Evolutionary conservation across 2,329 filamentous ascomycete species (phyloP).

Genomic region (Fusarium agapanthi): DNA sequence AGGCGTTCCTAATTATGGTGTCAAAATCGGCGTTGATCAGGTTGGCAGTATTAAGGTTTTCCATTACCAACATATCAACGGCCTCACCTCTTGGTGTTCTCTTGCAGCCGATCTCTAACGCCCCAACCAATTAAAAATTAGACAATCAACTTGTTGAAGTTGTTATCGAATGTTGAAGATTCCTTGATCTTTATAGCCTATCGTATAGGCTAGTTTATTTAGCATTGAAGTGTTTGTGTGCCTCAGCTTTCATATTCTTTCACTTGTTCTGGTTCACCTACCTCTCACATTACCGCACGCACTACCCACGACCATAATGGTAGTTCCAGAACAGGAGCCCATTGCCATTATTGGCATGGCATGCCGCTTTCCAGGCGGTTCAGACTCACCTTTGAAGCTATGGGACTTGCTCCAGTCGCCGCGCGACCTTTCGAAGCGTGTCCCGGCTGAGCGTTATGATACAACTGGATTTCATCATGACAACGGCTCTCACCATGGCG

Average conservation of each 20-base stretch:
- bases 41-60: neutral
- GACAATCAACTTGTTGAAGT: neutral
- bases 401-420: neutral
- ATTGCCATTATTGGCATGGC: conserved; percentile 53
- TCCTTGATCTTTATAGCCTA: neutral
- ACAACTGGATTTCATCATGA: neutral
- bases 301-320: neutral
- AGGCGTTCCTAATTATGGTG: neutral
- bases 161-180: neutral
- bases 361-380: conserved; percentile 51
- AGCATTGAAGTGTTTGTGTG: neutral
- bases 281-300: no score
- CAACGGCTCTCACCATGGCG: neutral
- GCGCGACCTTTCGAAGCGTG: neutral
- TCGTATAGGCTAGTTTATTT: neutral
- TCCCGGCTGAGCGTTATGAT: neutral
- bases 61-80: neutral
- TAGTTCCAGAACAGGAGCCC: conserved; percentile 37
- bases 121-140: neutral
- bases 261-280: neutral
- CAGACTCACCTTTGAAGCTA: conserved; percentile 27
- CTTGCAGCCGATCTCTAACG: neutral
- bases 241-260: neutral
- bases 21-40: neutral
- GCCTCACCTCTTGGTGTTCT: neutral